These are phyloP conservation scores for Candida nemodendra DNA, from an alignment of 805 yeast species.

Conservation along the genomic window DNA sequence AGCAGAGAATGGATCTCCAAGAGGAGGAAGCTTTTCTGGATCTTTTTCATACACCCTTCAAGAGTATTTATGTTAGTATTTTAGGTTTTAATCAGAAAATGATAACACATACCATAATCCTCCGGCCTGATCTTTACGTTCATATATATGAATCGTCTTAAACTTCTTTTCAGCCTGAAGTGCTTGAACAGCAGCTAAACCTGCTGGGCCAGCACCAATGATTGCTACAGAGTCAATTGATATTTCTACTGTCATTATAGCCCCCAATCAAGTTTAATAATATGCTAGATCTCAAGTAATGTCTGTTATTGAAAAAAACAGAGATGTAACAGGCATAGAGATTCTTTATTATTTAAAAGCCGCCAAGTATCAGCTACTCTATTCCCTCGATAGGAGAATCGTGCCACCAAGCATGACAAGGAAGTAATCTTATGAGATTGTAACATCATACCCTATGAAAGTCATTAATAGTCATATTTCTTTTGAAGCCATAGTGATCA, in stretches of 20 bases:
- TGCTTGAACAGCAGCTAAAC: conserved; percentile 1
- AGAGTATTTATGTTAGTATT: background rate
- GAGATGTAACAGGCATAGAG: too few species aligned
- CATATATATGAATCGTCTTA: conserved; percentile 1
- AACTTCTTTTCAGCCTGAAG: background rate
- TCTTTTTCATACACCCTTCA: background rate
- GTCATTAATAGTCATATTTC: too few species aligned
- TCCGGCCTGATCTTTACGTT: background rate
- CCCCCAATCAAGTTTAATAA: background rate
- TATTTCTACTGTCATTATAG: background rate
- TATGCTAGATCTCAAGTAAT: too few species aligned
- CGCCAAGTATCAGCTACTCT: too few species aligned
- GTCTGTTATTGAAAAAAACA: too few species aligned
- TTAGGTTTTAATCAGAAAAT: background rate
- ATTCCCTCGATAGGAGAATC: too few species aligned
- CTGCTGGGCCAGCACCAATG: conserved; percentile 1
- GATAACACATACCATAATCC: conserved; percentile 1
- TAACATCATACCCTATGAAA: too few species aligned
- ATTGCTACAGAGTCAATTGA: background rate
- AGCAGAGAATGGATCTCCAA: background rate
- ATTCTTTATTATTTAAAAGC: too few species aligned
- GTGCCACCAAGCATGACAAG: too few species aligned
- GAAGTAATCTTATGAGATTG: too few species aligned
- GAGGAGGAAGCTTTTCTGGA: background rate
- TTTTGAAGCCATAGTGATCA: too few species aligned